Percentiles rank a stretch among this genome's conserved stretches.
These are phyloP conservation scores for Achaetomium macrosporum DNA, from an alignment of 2,329 filamentous ascomycete species.

Conservation along the genomic window DNA sequence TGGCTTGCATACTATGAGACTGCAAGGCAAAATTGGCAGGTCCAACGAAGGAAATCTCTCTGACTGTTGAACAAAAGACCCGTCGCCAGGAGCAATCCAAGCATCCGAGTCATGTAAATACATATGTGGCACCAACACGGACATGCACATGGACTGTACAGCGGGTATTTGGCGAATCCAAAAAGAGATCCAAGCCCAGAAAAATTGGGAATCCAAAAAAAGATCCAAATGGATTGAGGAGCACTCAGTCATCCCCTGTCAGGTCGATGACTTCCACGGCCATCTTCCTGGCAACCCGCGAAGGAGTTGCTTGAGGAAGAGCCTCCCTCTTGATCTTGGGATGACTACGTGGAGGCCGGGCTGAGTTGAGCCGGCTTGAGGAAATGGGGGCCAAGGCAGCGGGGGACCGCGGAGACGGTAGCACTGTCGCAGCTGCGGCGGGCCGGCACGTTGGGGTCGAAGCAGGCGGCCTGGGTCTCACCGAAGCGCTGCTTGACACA, in stretches of 20 bases:
- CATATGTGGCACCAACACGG: no score
- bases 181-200: no score
- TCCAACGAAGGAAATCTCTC: no score
- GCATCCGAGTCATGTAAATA: no score
- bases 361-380: slow-evolving; percentile 8
- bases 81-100: no score
- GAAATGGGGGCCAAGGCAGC: slow-evolving; percentile 6
- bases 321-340: neutral
- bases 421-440: neutral
- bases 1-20: no score
- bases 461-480: neutral
- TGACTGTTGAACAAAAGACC: no score
- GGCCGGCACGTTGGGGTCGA: neutral
- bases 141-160: no score
- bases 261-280: slow-evolving; percentile 13
- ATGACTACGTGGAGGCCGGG: neutral
- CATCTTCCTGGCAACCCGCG: neutral
- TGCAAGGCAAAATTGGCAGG: no score
- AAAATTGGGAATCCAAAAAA: no score
- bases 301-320: neutral
- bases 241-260: slow-evolving; percentile 12
- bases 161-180: no score
- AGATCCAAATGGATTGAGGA: no score
- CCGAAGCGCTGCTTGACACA: neutral
- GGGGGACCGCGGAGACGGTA: neutral